Evolutionary conservation across 2,329 filamentous ascomycete genomes (phyloP), one percentile per base, ranked within the genome.

Genomic region (Exophiala xenobiotica): DNA sequence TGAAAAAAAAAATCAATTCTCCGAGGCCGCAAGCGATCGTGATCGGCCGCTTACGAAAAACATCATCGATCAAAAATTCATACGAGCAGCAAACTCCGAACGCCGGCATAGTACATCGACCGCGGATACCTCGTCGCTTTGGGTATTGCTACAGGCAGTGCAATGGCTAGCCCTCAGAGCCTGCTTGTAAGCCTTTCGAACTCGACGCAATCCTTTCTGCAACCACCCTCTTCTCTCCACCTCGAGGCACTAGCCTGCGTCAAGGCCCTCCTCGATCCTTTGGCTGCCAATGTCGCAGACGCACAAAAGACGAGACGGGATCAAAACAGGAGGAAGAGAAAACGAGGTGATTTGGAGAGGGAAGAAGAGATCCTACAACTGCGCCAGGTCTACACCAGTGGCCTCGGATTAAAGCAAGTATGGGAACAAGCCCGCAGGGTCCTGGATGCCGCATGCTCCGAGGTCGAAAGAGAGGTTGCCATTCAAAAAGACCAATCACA

Each of bases 341-440:
- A 63, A 40, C 44, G 61, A 47, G 49, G 49, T 14, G 57, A 57
- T 42, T 37, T 65, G 26, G 72, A 78, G 20, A 70, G 68, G 3
- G 72, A 77, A 45, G 63, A 62, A 58, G 71, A 41, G 71, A 80
- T 58, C 73, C 87, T 96, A 57, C 90, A 90, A 63, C 75, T 96
- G 63, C 85, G 87, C 63, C 90, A 88, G 69, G 75, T 99, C 12
- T 88, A 96, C 67, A 76, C 90, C 5, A 83, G 95, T 51, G 93
- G 92, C 0, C 96, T 97, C 62, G 88, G 87, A 62, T 85, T 88
- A 8, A 82, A 85, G 16, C 92, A 97, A 70, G 85, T 99, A 37
- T 99, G 92, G 88, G 89, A 96, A 69, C 93, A 99, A 73, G 87
- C 90, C 6, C 86, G 85, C 64, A 83, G 88, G 62, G 89, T 97